Base-by-base conservation (phyloP, 2,329 filamentous ascomycete genomes). In the Arthrinium puccinioides region DNA sequence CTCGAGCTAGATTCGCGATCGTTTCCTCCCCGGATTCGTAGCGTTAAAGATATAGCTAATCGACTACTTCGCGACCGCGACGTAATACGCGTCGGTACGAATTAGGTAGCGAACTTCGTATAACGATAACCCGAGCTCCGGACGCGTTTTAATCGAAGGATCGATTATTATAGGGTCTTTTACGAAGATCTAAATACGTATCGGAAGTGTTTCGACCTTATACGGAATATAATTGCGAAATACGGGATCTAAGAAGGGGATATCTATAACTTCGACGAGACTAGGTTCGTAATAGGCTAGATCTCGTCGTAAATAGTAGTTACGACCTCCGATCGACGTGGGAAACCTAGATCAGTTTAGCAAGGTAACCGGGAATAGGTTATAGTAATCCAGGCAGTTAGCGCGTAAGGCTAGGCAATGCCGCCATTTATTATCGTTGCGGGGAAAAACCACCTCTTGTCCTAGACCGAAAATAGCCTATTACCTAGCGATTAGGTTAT, bases 81-180 rank as follows among this genome's bases (percentile, higher is more conserved):
- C 33, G 44, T 36, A 32, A 32, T 32, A 37, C 36, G 33, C 8
- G 48, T 56, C 23, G 44, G 51, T 11, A 41, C 41, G 29, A 36
- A 39, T 41, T 57, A 41, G 50, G 46, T 48, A 20, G 30, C 10
- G 4, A 51, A 51, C 49, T 57, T 56, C 32, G 37, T 57, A 15
- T 48, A 49, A 38, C 48, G 47, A 35, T 40, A 45, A 36, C 45
- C 42, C 43, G 45, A 49, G 36, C 48, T 54, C 13, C 32, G 35
- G 38, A 54, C 42, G 40, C 47, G 44, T 45, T 48, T 41, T 33
- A 39, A 36, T 37, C 44, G 42, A 16, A 43, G 14, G 38, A 48
- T 50, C 26, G 41, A 52, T 39, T 52, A 53, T 29, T 23, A 49
- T 27, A 48, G 48, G 36, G 49, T 46, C 31, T 34, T 45, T 10